Base-by-base conservation (phyloP, 495 filamentous ascomycete genomes). In the Pyrenopolyporus hunteri region DNA sequence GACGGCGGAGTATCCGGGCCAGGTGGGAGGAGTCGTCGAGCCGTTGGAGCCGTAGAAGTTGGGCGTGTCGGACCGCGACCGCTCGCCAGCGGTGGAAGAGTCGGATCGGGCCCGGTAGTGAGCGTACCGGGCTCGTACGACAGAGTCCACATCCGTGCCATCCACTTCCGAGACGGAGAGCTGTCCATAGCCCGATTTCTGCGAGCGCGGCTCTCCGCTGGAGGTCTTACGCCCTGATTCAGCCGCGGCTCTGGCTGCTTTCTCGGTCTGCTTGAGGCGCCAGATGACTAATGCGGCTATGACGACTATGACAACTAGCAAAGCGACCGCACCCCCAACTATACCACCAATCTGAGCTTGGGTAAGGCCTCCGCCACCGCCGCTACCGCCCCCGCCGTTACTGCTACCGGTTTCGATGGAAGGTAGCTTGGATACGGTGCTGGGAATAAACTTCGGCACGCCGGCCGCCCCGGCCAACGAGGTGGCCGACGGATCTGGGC, bases 311-410 rank as follows among this genome's bases (percentile, higher is more conserved):
- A 72, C 56, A 6, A 76, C n/a, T 0, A 80, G 51, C 0, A 80
- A 31, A 6, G 63, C 68, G n/a, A 78, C 63, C 4, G 68, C 76
- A 8, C 76, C 78, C 31, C 69, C 72, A n/a, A 79, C 66, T 47
- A 81, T 80, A 5, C 78, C 78, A 1, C 74, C 78, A 0, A 81
- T 50, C 7, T 74, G 70, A 0, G 62, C 62, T 1, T 45, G 42
- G 9, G 70, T 73, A 28, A 81, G 73, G 7, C 63, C 62, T 1
- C 37, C 37, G 2, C 36, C 31, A 10, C 32, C 28, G 14, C 36
- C 20, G n/a, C 25, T 11, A 3, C 57, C 56, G 14, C 32, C 48
- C 1, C 47, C 39, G 26, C 53, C 23, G 16, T 25, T 14, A 2
- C 62, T 59, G 14, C 42, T 31, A 19, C 14, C 55, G 2, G 65